These are phyloP conservation scores for Blastobotrys elegans DNA, from an alignment of 1,139 yeast genomes.

Conservation along the genomic window DNA sequence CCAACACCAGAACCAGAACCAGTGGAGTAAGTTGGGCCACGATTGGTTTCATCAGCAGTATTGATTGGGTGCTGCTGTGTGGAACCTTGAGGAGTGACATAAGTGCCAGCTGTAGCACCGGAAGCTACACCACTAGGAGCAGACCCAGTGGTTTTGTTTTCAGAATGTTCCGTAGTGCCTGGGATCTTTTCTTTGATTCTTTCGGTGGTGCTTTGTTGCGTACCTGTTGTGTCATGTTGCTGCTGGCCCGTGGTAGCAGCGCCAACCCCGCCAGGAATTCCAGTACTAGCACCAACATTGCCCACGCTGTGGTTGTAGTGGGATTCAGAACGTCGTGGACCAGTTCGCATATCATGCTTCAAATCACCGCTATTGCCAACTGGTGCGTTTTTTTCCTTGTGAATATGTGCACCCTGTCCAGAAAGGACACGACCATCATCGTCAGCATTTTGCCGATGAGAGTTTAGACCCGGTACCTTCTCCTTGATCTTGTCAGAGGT, in stretches of 20 bases:
- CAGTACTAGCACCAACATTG: neutral
- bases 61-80: neutral
- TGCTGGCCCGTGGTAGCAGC: neutral
- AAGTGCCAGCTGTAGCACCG: neutral
- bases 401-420: neutral
- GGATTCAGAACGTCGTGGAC: neutral
- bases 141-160: neutral
- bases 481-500: constrained; percentile 5
- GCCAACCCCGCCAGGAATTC: neutral
- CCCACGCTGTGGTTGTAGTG: neutral
- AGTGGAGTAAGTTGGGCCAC: neutral
- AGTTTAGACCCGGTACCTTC: constrained; percentile 3
- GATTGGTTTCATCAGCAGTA: neutral
- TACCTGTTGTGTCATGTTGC: neutral
- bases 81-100: neutral
- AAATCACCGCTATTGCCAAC: neutral
- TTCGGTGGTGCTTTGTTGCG: neutral
- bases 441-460: neutral
- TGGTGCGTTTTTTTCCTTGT: neutral
- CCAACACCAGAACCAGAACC: constrained; percentile 1
- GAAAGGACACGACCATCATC: neutral
- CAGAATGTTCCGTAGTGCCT: neutral
- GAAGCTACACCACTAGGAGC: neutral
- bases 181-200: constrained; percentile 1
- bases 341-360: constrained; percentile 1